phyloP scores from a whole-genome alignment of 441 rosid species.

The Gossypium davidsonii region DNA sequence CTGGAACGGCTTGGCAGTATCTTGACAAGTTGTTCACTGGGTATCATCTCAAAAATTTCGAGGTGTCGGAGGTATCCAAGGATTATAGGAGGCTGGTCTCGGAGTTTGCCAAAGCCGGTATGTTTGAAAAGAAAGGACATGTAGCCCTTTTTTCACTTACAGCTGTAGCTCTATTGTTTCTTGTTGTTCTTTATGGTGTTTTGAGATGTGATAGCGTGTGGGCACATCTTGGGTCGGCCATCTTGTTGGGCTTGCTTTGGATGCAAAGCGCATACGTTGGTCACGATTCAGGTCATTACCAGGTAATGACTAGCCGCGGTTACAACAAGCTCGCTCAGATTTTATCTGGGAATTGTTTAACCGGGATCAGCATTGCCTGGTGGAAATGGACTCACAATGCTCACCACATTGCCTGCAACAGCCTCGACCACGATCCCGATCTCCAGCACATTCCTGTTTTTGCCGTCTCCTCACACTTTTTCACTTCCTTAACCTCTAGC shows the following conservation, averaged over 20 bases:
- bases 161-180: conserved; percentile 38
- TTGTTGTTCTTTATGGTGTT: conserved; percentile 58
- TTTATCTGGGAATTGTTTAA: conserved; percentile 70
- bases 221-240: conserved; percentile 58
- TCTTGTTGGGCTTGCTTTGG: conserved; percentile 71
- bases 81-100: conserved; percentile 57
- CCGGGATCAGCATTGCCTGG: conserved; percentile 97
- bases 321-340: conserved; percentile 59
- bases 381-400: conserved; percentile 99
- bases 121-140: conserved; percentile 74
- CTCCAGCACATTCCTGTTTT: conserved; percentile 89
- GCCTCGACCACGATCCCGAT: conserved; percentile 89
- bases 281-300: conserved; percentile 89
- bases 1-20: conserved; percentile 71
- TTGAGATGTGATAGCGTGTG: conserved; percentile 39
- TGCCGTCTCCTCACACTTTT: conserved; percentile 66
- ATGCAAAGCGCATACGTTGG: conserved; percentile 81
- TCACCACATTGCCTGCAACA: conserved; percentile 82
- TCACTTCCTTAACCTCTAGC: conserved; percentile 47
- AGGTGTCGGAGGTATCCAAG: conserved; percentile 57
- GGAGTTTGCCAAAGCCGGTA: conserved; percentile 51
- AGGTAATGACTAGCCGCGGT: conserved; percentile 49
- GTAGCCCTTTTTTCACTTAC: conserved; percentile 36
- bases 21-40: conserved; percentile 64
- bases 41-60: conserved; percentile 48